Percentiles rank a stretch among this genome's conserved stretches.
Conservation (phyloP, 2,329 filamentous ascomycete genomes). For the Sclerotinia sclerotiorum region DNA sequence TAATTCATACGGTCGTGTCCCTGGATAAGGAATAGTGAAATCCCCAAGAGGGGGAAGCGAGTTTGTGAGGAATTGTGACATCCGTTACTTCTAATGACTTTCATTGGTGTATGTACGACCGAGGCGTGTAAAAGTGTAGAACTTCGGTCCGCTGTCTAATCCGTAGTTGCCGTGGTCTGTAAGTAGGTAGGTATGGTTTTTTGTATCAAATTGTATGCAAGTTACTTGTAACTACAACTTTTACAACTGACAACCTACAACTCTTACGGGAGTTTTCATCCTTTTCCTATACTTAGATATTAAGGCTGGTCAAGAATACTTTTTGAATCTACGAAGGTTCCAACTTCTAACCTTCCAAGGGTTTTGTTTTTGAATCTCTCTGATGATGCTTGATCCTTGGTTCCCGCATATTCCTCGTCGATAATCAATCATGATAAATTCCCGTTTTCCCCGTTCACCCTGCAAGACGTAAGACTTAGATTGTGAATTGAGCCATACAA, state of each 20-base stretch:
- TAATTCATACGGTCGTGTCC: constrained; percentile 12
- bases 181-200: background rate
- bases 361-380: background rate
- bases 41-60: constrained; percentile 22
- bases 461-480: background rate
- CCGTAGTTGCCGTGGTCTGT: constrained; percentile 12
- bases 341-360: background rate
- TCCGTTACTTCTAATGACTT: constrained; percentile 10
- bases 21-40: constrained; percentile 13
- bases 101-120: constrained; percentile 23
- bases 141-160: constrained; percentile 19
- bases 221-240: background rate
- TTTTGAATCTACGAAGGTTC: background rate
- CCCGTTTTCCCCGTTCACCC: constrained; percentile 6
- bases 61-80: constrained; percentile 16
- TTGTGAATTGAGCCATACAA: constrained; percentile 12
- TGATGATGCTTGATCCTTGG: constrained; percentile 20
- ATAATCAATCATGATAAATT: constrained; percentile 10
- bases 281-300: no score
- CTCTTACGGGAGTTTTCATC: background rate
- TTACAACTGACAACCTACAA: background rate
- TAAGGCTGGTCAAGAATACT: background rate
- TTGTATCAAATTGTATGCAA: background rate
- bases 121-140: constrained; percentile 7
- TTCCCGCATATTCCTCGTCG: constrained; percentile 23